Base-by-base conservation (phyloP, 495 filamentous ascomycete genomes). In the Bacidia gigantensis region DNA sequence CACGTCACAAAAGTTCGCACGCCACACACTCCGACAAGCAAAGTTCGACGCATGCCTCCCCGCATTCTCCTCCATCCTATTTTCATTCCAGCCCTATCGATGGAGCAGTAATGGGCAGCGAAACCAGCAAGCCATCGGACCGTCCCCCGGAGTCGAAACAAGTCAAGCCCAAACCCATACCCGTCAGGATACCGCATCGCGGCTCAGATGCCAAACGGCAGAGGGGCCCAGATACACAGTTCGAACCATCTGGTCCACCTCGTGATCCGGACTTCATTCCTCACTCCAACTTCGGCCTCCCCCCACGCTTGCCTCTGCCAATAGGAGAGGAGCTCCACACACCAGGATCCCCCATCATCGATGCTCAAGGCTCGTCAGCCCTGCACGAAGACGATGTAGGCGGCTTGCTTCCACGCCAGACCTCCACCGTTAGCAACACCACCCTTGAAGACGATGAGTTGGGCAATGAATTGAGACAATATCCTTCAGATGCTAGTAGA, bases 301-400 rank as follows among this genome's bases (percentile, higher is more conserved):
- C 89, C 40, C 89, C 89, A 38, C 83, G 89, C 42, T 72, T 96
- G 58, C 89, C 89, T 42, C 75, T 96, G 50, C 88, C 89, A 24
- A 94, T 96, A 58, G 89, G 87, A 59, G 83, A 94, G 71, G 87
- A 92, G 59, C 73, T 82, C 14, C 81, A 87, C 57, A 86, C 81
- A 0, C 89, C 89, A 3, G 87, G 87, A 5, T 95, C 89, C 49
- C 89, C 89, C 17, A 87, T 93, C 55, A 67, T 69, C 24, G 79
- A 83, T 2, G 76, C 87, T 0, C 71, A 76, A 23, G 52, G 64
- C 69, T 69, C 69, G 51, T 65, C 73, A 41, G 56, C 54, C 0
- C 3, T 64, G 18, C 47, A 60, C 29, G 61, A 60, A 40, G 61
- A 64, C 12, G 61, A 64, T 32, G 44, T 62, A 9, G 82, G 83